A percentile compares a stretch with the other conserved stretches of the same genome.
These are phyloP conservation scores for Podospora pseudoanserina DNA, from an alignment of 495 filamentous ascomycete species.

Conservation along the genomic window DNA sequence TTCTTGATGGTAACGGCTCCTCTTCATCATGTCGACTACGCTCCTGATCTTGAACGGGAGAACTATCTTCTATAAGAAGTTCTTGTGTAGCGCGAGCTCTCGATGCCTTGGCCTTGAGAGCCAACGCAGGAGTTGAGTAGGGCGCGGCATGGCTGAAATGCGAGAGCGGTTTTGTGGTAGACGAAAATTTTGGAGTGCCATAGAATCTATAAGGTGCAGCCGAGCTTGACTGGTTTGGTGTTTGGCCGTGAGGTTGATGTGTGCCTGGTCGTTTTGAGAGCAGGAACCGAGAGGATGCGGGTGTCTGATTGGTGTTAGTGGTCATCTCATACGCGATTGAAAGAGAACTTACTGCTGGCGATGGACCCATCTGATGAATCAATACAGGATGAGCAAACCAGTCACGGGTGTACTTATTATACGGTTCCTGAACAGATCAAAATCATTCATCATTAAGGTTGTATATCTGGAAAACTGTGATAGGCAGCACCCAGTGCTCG, in stretches of 20 bases:
- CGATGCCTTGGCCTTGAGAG: constrained; percentile 21
- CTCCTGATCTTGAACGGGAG: constrained; percentile 11
- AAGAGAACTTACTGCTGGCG: constrained; percentile 12
- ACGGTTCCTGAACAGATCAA: not conserved
- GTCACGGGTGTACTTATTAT: not conserved
- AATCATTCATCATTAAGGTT: not conserved
- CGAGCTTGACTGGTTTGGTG: constrained; percentile 28
- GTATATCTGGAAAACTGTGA: not conserved
- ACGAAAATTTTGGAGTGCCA: constrained; percentile 40
- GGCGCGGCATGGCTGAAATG: not conserved
- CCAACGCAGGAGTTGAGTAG: constrained; percentile 24
- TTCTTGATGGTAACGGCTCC: not conserved
- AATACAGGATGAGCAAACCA: not conserved
- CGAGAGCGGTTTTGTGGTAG: constrained; percentile 23
- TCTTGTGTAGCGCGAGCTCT: constrained; percentile 27
- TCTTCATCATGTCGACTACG: not conserved
- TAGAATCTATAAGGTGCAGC: constrained; percentile 36
- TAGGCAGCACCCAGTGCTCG: not conserved
- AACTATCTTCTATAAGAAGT: constrained; percentile 26
- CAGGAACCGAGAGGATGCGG: constrained; percentile 41
- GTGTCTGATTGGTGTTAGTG: constrained; percentile 31
- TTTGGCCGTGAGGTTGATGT: constrained; percentile 31
- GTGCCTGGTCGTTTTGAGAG: constrained; percentile 33
- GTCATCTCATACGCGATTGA: not conserved
- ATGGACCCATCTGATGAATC: constrained; percentile 8